Evolutionary conservation across 441 rosid species (phyloP), one percentile per base, ranked within the genome.

Genomic region (Pelargonium myrrhifolium): DNA sequence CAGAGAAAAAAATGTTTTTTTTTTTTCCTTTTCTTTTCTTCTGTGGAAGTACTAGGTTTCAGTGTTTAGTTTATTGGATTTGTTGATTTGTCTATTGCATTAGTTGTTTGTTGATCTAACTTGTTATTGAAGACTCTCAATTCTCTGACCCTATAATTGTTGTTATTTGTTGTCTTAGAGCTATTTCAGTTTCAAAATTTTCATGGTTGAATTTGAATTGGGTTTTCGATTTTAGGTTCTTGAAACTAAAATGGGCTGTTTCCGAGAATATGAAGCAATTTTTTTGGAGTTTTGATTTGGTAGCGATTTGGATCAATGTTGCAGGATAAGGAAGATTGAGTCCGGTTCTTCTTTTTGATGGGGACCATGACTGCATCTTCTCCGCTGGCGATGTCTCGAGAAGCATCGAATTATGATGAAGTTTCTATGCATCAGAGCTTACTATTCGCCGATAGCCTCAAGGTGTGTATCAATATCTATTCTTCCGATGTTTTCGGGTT

Each of bases 401-500:
- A 85, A 72, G 85, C 89, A 65, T 89, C 97, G 7, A 89, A 82
- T 65, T 86, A 80, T 42, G 93, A 93, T 58, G 99, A 93, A 82
- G 69, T 78, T 59, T 84, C 87, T 63, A 90, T 93, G 97, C 87
- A 87, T 73, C 96, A 87, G 79, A 87, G 87, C 77, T 84, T 93
- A 82, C 86, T 93, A 69, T 89, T 93, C 84, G 83, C 95, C 45
- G 95, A 90, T 83, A 84, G 93, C 75, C 97, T 93, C 62, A 87
- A 90, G 98, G 98, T 90, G 75, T 18, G 67, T 37, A 18, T 66
- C 47, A 4, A 7, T 31, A 31, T 31, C 37, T 31, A 31, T 31
- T 31, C 37, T 31, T 31, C 5, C 6, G 5, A 3, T 5, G 4
- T 31, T 31, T 31, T 14, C 8, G 51, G 51, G 51, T 45, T 45